Conservation (phyloP, 768 basidiomycete genomes). For the Cantharellus cinnabarinus region DNA sequence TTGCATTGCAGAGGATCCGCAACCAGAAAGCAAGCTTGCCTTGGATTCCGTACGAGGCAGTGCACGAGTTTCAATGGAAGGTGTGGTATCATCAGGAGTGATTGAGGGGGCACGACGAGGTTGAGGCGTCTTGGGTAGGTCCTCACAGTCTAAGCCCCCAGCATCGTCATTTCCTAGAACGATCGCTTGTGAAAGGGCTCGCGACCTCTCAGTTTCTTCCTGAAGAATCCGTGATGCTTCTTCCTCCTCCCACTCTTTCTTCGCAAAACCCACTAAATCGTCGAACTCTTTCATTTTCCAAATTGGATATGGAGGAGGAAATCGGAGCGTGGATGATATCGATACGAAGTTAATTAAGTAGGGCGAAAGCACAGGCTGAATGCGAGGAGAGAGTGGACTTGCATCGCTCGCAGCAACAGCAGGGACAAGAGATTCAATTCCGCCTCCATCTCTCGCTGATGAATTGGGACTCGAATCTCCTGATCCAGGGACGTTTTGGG, state of each 20-base stretch:
- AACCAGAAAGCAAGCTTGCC: not conserved
- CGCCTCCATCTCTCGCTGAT: no score
- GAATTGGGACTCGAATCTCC: not conserved
- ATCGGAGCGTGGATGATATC: constrained; percentile 77
- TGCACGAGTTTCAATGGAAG: not conserved
- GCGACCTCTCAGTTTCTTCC: constrained; percentile 28
- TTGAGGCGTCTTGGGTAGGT: not conserved
- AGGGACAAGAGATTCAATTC: not conserved
- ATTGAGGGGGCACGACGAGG: not conserved
- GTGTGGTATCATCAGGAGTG: not conserved
- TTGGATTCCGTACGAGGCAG: not conserved
- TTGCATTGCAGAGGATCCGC: not conserved
- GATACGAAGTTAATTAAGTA: constrained; percentile 81
- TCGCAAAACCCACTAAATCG: constrained; percentile 44
- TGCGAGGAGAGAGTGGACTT: constrained; percentile 39
- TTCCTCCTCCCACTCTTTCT: constrained; percentile 74
- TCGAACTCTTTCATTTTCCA: constrained; percentile 78
- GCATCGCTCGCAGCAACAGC: not conserved
- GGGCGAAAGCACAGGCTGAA: constrained; percentile 62
- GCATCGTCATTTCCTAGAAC: not conserved
- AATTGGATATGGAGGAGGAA: constrained; percentile 81
- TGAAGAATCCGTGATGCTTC: constrained; percentile 33
- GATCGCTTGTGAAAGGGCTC: not conserved
- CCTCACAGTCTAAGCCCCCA: not conserved
- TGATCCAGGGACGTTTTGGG: not conserved